phyloP scores from a whole-genome alignment of 441 rosid species.

The Gossypium lobatum region DNA sequence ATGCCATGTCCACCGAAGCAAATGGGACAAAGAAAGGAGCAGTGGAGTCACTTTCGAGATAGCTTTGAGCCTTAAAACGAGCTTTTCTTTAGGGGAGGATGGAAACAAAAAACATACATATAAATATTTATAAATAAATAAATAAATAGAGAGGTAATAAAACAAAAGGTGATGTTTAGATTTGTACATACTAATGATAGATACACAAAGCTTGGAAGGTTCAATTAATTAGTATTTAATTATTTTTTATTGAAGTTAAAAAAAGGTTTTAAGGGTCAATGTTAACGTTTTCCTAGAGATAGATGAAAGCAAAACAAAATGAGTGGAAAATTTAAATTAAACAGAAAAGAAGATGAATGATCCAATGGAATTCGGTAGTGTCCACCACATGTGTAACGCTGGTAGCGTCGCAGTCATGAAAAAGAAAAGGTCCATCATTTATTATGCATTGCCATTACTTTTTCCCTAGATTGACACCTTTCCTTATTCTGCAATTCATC shows the following conservation, averaged over 20 bases:
- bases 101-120: neutral
- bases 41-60: conserved; percentile 32
- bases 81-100: neutral
- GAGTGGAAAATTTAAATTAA: neutral
- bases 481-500: neutral
- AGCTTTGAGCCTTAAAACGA: neutral
- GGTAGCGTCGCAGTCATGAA: neutral
- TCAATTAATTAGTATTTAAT: too few species aligned
- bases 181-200: neutral
- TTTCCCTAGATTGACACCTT: neutral
- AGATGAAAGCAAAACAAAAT: too few species aligned
- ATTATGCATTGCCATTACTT: neutral
- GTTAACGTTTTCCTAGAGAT: too few species aligned
- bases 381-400: conserved; percentile 8
- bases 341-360: neutral
- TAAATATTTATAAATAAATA: too few species aligned
- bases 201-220: too few species aligned
- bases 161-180: neutral
- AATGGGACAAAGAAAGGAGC: conserved; percentile 24
- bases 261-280: too few species aligned
- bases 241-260: too few species aligned
- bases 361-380: neutral
- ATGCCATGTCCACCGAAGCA: conserved; percentile 26
- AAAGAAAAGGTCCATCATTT: neutral
- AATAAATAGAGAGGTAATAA: neutral